phyloP scores from a whole-genome alignment of 352 stramenopile genomes.

The Pythium dissimile region DNA sequence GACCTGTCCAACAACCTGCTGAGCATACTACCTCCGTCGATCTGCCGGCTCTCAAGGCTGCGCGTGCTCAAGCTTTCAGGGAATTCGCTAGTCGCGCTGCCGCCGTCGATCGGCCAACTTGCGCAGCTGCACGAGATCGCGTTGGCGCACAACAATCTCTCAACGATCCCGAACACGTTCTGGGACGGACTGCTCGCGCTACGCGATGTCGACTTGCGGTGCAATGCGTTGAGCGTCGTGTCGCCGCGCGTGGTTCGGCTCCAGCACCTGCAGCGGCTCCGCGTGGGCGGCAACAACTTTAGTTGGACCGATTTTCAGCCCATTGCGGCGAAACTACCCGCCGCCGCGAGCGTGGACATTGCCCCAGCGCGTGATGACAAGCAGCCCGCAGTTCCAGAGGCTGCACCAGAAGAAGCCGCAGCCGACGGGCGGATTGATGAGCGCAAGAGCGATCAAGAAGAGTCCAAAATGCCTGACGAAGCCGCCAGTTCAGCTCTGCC shows the following conservation, averaged over 20 bases:
- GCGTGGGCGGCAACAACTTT: neutral
- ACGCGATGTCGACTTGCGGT: constrained; percentile 33
- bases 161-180: constrained; percentile 17
- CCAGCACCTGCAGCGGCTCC: neutral
- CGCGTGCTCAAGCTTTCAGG: constrained; percentile 49
- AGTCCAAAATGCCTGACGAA: too few relatives aligned
- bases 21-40: constrained; percentile 32
- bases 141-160: constrained; percentile 63
- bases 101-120: constrained; percentile 27
- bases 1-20: constrained; percentile 53
- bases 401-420: neutral
- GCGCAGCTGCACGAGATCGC: constrained; percentile 32
- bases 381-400: neutral
- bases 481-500: too few relatives aligned
- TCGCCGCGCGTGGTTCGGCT: constrained; percentile 12
- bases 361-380: neutral
- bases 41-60: constrained; percentile 35
- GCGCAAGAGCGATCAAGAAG: too few relatives aligned
- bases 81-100: constrained; percentile 48
- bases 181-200: constrained; percentile 32
- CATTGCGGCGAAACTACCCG: constrained; percentile 2
- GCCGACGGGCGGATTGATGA: too few relatives aligned
- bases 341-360: neutral
- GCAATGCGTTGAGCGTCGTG: constrained; percentile 12
- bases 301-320: constrained; percentile 5